Evolutionary conservation across 176 grass and related monocot genomes (phyloP), one percentile per base, ranked within the genome.

Genomic region (Tillandsia fasciculata): DNA sequence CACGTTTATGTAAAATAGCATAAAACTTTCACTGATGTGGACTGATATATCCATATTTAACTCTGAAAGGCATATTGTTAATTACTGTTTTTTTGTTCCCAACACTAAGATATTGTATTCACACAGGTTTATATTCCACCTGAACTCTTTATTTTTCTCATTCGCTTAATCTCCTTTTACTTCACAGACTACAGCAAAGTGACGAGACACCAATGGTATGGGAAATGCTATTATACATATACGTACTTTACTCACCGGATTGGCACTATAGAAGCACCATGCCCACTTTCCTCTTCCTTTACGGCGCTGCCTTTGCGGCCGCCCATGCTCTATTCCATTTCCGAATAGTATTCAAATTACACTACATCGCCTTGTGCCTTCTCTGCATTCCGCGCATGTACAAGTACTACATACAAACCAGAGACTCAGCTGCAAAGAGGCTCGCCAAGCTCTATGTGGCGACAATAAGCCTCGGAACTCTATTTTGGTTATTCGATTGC

Each of bases 311-410:
- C 15, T 93, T 93, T 68, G 90, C 86, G 1, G 80, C 65, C 10
- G 79, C 89, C 61, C 90, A 93, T 72, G 89, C 85, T 72, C 75
- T 93, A 12, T 49, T 80, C 17, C 83, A 80, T 15, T 89, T 93
- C 64, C 72, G 79, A 73, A 20, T 93, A 52, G 86, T 83, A 83
- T 93, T 89, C 90, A 89, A 93, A 67, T 22, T 93, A 54, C 90
- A 93, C 63, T 93, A 93, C 67, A 58, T 93, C 29, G 86, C 72
- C 12, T 86, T 93, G 26, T 93, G 86, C 68, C 75, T 89, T 53
- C 86, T 93, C 33, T 93, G 90, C 71, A 80, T 93, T 20, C 90
- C 90, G n/a, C 86, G 90, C 66, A 89, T 93, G 90, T 93, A 93
- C 85, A 93, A 93, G 78, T 93, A 93, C 75, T 93, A 93, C 74